Evolutionary conservation across 2,329 filamentous ascomycete genomes (phyloP), one percentile per base, ranked within the genome.

Genomic region (Amesomyces nigricolor): DNA sequence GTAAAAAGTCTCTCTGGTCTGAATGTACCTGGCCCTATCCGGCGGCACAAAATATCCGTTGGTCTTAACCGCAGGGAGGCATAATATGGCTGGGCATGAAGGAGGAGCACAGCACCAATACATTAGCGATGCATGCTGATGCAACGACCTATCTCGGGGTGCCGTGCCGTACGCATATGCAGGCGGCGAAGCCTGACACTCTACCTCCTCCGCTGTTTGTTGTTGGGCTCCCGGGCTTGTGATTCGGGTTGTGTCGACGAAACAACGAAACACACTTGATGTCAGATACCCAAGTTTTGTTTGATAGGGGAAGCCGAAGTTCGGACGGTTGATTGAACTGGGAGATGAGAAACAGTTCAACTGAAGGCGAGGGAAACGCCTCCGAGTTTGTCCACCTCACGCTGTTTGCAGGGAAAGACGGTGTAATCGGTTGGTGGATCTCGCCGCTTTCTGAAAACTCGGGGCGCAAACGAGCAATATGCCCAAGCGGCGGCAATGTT

Each of bases 81-180:
- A 35, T 35, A 35, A 35, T 35, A 50, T 3, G 13, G n/a, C 9
- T 35, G 26, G 47, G 43, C 51, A 44, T 51, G 55, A 46, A 46
- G 51, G 14, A 38, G 8, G 37, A 32, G 35, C 29, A 51, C 51
- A 30, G 39, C 51, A 54, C 44, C 48, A 55, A 50, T 42, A 32
- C 48, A 55, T 49, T 42, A 32, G 42, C 40, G 45, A 56, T 48
- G 57, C 57, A 51, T 17, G 49, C 48, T 58, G 56, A 58, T 58
- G 53, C 53, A 58, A 58, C 22, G 22, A 26, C 22, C 43, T 51
- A 26, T 54, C 30, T 47, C 26, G 44, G 29, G 30, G 39, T 44
- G 51, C 35, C 40, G 48, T 45, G 47, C 51, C 37, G 54, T 47
- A 51, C 37, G 53, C 44, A 29, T 26, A 26, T 26, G 49, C 35